A percentile compares a stretch with the other conserved stretches of the same genome.
phyloP scores from a whole-genome alignment of 768 basidiomycete species.

The Kondoa malvinella region DNA sequence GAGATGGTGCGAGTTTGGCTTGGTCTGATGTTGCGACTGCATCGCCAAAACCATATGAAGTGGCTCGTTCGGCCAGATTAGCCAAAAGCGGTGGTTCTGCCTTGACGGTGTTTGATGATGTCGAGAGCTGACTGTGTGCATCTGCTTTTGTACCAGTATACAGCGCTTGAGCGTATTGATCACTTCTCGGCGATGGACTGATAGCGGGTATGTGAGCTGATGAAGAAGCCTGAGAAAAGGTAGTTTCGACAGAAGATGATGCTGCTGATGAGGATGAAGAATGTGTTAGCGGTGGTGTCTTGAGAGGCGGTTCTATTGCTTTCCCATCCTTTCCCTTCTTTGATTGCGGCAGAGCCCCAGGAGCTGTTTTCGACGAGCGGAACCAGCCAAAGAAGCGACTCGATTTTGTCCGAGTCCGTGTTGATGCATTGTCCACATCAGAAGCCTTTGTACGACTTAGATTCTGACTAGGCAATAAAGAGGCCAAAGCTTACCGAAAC shows the following conservation, averaged over 20 bases:
- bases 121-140: no score
- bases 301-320: background rate
- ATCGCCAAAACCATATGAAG: no score
- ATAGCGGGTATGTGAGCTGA: background rate
- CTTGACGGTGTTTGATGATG: no score
- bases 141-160: no score
- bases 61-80: no score
- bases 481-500: background rate
- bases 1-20: background rate
- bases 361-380: background rate
- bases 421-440: background rate
- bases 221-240: background rate
- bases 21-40: background rate
- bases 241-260: conserved; percentile 3
- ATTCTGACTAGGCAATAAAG: background rate
- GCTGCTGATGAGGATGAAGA: background rate
- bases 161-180: background rate
- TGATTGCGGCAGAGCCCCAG: background rate
- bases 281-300: background rate
- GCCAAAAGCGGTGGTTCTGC: no score
- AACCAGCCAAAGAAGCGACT: background rate
- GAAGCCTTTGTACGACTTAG: background rate
- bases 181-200: background rate
- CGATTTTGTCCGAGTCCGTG: background rate
- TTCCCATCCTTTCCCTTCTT: background rate